Percentiles rank a stretch among this genome's conserved stretches.
These are phyloP conservation scores for Pelargonium citronellum DNA, from an alignment of 441 rosid genomes.

Conservation along the genomic window DNA sequence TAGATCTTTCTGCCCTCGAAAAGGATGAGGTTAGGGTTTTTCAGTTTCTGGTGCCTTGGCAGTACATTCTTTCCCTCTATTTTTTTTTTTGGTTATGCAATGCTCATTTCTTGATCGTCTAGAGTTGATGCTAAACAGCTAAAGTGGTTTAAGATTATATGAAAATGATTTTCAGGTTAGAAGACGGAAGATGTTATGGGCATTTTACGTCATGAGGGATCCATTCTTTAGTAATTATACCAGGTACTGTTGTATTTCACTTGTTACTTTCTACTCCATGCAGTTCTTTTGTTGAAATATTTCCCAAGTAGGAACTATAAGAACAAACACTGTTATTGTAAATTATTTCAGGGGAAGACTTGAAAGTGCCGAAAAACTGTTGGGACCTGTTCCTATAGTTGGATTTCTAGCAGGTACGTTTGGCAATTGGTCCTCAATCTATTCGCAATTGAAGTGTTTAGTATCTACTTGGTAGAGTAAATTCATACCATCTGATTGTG, in stretches of 20 bases:
- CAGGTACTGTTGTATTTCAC: slow-evolving; percentile 36
- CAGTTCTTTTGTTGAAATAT: background rate
- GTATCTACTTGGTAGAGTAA: background rate
- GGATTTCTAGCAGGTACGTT: slow-evolving; percentile 67
- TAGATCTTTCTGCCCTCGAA: slow-evolving; percentile 47
- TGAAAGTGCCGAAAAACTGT: slow-evolving; percentile 49
- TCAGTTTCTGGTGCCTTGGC: background rate
- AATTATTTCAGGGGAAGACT: slow-evolving; percentile 60
- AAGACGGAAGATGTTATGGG: slow-evolving; percentile 85
- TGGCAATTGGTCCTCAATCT: background rate
- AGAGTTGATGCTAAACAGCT: slow-evolving; percentile 11
- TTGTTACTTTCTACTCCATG: background rate
- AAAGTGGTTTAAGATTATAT: slow-evolving; percentile 14
- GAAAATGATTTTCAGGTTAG: slow-evolving; percentile 42
- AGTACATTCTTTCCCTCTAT: too few species aligned
- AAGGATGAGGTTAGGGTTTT: slow-evolving; percentile 59
- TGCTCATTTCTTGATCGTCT: slow-evolving; percentile 2
- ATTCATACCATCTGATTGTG: background rate
- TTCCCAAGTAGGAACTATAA: background rate
- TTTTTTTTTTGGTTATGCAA: slow-evolving; percentile 8
- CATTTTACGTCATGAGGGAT: slow-evolving; percentile 89
- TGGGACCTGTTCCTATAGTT: slow-evolving; percentile 67
- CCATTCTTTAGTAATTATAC: slow-evolving; percentile 85
- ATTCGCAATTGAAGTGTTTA: background rate
- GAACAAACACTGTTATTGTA: slow-evolving; percentile 8